A percentile compares a stretch with the other conserved stretches of the same genome.
These are phyloP conservation scores for Populus hybrid DNA, from an alignment of 441 rosid genomes.

Conservation along the genomic window DNA sequence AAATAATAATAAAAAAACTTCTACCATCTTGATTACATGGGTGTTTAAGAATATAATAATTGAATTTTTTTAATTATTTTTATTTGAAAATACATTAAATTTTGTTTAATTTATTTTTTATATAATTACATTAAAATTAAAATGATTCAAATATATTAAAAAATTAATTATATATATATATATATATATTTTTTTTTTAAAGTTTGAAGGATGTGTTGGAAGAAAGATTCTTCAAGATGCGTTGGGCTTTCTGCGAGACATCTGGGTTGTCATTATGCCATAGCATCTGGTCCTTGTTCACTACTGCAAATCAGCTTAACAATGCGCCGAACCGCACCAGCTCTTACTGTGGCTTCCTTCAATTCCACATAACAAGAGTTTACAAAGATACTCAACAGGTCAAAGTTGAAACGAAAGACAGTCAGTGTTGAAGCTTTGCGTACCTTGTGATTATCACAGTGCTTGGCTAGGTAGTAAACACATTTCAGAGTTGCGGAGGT, in stretches of 20 bases:
- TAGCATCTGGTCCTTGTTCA: conserved; percentile 27
- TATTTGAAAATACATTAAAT: too few relatives aligned
- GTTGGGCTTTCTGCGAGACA: conserved; percentile 32
- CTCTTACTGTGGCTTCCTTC: conserved; percentile 41
- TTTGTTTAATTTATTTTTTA: too few relatives aligned
- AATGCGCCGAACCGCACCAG: conserved; percentile 36
- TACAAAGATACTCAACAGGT: neutral
- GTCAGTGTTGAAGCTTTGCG: neutral
- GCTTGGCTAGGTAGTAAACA: conserved; percentile 37
- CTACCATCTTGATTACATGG: too few relatives aligned
- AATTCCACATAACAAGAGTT: conserved; percentile 9
- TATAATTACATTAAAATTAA: too few relatives aligned
- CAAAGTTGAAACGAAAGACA: conserved; percentile 1
- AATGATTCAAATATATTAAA: too few relatives aligned
- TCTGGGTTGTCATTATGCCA: conserved; percentile 25
- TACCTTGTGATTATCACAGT: conserved; percentile 39
- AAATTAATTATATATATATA: too few relatives aligned
- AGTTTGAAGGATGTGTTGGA: conserved; percentile 35
- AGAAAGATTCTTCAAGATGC: conserved; percentile 41
- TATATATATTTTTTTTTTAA: too few relatives aligned
- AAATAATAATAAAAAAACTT: too few relatives aligned
- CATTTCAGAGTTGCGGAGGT: conserved; percentile 34
- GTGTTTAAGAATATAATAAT: too few relatives aligned
- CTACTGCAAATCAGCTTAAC: conserved; percentile 40
- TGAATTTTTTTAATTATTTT: too few relatives aligned